Evolutionary conservation across 2,329 filamentous ascomycete genomes (phyloP), one percentile per base, ranked within the genome.

Genomic region (Xylaria sp.): DNA sequence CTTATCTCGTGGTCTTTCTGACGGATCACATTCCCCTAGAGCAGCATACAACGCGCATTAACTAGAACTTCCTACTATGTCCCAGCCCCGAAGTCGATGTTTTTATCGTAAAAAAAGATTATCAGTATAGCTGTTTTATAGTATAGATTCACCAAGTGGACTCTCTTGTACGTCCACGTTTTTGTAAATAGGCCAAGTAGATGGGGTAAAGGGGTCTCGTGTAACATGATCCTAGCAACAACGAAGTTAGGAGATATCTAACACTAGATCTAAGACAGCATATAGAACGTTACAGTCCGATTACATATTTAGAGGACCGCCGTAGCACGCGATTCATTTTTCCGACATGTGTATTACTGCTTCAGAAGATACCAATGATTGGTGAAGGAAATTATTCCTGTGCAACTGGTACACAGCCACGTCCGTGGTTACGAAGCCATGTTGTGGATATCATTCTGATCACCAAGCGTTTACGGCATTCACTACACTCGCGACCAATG

Each of bases 401-500:
- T 63, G 18, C 6, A 5, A 66, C 65, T 9, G 50, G 18, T 20
- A 45, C 25, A 53, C 28, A 18, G 10, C n/a, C 53, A 48, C 53
- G 10, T 53, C 28, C 41, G 30, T n/a, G 50, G 34, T 45, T 45
- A 63, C 50, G 30, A 23, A 55, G 10, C 36, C 50, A 55, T 55
- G 50, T 41, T 18, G 53, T 56, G 53, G n/a, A 39, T 41, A 34
- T 41, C 23, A n/a, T 43, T 57, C 10, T 32, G 25, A 20, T 36
- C 60, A 34, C 39, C 28, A 53, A 52, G 23, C 36, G 25, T 63
- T 57, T 30, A 50, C 23, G 20, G n/a, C 32, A 32, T 53, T 60
- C 23, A 56, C 13, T 13, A 20, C 20, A 30, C 28, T 48, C n/a
- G 36, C 23, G 8, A 28, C 18, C 2, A 20, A 28, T 25, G 43